Evolutionary conservation across 2,329 filamentous ascomycete species (phyloP).

Genomic region (Epichloe coenophiala): DNA sequence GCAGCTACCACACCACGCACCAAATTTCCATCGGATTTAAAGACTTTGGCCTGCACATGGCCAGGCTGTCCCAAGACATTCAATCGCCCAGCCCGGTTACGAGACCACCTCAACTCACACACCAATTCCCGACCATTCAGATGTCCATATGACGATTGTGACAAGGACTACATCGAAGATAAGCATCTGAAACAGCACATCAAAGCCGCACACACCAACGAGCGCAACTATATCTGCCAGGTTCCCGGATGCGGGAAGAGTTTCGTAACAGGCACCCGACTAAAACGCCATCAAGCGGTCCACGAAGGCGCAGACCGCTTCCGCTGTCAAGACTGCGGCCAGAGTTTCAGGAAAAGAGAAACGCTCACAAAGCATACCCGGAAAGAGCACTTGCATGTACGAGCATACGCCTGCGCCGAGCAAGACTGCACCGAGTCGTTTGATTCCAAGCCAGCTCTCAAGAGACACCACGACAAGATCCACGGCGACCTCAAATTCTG

Average conservation of each 20-base stretch:
- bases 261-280: constrained; percentile 67
- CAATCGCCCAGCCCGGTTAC: constrained; percentile 70
- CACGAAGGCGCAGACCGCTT: constrained; percentile 64
- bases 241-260: constrained; percentile 61
- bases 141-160: constrained; percentile 57
- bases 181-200: constrained; percentile 80
- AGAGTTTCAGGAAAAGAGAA: constrained; percentile 76
- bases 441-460: constrained; percentile 57
- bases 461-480: constrained; percentile 54
- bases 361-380: constrained; percentile 75
- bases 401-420: constrained; percentile 58
- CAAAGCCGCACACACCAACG: constrained; percentile 63
- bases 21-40: constrained; percentile 56
- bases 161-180: constrained; percentile 73
- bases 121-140: constrained; percentile 70
- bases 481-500: constrained; percentile 61
- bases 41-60: constrained; percentile 64
- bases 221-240: constrained; percentile 59
- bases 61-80: constrained; percentile 69
- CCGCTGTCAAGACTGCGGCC: constrained; percentile 59
- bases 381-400: constrained; percentile 57
- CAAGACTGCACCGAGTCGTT: constrained; percentile 53
- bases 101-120: constrained; percentile 72
- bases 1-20: constrained; percentile 28
- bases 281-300: constrained; percentile 64